These are phyloP conservation scores for Paraconiothyrium sp. DNA, from an alignment of 2,329 filamentous ascomycete genomes.

Conservation along the genomic window DNA sequence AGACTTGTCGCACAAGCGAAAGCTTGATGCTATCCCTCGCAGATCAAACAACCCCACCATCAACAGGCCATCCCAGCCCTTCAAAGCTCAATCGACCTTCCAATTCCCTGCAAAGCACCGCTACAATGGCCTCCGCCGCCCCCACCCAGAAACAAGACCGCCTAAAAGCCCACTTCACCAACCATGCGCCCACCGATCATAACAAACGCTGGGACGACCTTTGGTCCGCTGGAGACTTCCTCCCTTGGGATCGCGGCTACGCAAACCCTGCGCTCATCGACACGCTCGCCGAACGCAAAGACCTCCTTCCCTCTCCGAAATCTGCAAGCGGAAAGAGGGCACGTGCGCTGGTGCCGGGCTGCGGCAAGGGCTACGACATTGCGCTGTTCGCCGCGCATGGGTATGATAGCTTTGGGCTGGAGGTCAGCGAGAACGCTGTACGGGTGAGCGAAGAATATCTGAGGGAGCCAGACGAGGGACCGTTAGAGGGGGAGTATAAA, in stretches of 20 bases:
- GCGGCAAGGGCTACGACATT: slow-evolving; percentile 84
- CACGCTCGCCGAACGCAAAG: slow-evolving; percentile 51
- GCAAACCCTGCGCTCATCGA: slow-evolving; percentile 69
- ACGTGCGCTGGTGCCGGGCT: slow-evolving; percentile 79
- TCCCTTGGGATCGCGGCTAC: slow-evolving; percentile 68
- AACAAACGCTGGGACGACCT: slow-evolving; percentile 63
- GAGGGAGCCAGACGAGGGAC: slow-evolving; percentile 41
- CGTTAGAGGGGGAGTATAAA: slow-evolving; percentile 55
- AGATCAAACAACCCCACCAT: slow-evolving; percentile 8
- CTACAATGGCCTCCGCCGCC: slow-evolving; percentile 25
- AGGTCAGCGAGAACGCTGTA: slow-evolving; percentile 66
- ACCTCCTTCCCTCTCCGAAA: slow-evolving; percentile 46
- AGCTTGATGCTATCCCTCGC: slow-evolving; percentile 7
- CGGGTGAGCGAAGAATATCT: slow-evolving; percentile 58
- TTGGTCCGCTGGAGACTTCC: slow-evolving; percentile 62
- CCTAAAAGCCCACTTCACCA: slow-evolving; percentile 55
- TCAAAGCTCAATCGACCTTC: not conserved
- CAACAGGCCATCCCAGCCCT: not conserved
- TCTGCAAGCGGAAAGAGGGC: slow-evolving; percentile 50
- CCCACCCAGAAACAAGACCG: slow-evolving; percentile 46
- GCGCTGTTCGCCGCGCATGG: slow-evolving; percentile 77
- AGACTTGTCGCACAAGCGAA: slow-evolving; percentile 7
- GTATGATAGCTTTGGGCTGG: slow-evolving; percentile 80
- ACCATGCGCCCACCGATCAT: slow-evolving; percentile 53
- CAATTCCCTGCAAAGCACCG: not conserved